Evolutionary conservation across 441 rosid genomes (phyloP).

Genomic region (Euphorbia celastroides): DNA sequence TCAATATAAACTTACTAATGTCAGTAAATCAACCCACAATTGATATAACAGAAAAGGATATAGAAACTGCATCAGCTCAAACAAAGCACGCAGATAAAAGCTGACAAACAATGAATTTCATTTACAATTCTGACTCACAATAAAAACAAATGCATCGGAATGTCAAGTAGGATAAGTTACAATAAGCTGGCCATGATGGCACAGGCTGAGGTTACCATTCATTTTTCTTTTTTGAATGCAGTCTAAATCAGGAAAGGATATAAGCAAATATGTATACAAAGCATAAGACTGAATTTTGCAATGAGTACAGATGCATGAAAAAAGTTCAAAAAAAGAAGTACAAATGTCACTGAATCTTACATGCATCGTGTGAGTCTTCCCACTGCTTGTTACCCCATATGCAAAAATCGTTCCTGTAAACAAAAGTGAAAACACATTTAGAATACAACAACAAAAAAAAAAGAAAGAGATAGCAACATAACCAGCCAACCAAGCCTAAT

Average conservation of each 20-base stretch:
- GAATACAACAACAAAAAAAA: conserved; percentile 4
- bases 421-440: conserved; percentile 23
- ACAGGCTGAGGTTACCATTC: neutral
- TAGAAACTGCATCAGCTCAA: neutral
- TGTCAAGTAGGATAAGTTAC: neutral
- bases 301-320: neutral
- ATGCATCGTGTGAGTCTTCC: conserved; percentile 99
- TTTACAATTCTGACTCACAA: neutral
- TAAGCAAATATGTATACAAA: neutral
- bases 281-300: neutral
- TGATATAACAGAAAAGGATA: neutral
- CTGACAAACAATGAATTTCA: neutral
- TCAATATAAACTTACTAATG: conserved; percentile 23
- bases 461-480: too few species aligned
- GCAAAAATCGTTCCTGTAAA: conserved; percentile 92
- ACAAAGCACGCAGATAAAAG: neutral
- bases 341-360: conserved; percentile 40
- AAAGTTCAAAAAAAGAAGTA: conserved; percentile 5
- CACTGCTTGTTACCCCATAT: conserved; percentile 99
- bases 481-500: too few species aligned
- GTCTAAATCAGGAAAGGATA: neutral
- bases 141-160: neutral
- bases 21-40: conserved; percentile 16
- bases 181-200: neutral
- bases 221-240: neutral